Percentiles rank a stretch among this genome's conserved stretches.
phyloP scores from a whole-genome alignment of 805 yeast species.

The Sugiyamaella lignohabitans region DNA sequence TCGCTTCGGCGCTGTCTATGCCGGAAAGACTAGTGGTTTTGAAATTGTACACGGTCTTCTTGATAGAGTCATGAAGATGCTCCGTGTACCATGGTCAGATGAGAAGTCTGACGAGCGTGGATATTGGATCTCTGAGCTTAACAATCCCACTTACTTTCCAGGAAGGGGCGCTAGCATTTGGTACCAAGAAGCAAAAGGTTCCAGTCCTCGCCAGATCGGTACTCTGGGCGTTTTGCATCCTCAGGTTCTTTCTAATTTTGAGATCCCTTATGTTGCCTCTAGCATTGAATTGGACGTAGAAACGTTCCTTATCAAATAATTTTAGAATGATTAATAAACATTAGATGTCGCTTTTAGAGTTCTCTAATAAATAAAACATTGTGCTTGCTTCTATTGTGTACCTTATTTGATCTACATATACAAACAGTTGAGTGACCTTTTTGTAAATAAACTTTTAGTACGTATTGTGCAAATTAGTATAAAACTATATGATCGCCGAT shows the following conservation, averaged over 20 bases:
- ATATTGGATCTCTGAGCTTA: conserved; percentile 35
- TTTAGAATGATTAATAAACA: no score
- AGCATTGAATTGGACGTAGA: conserved; percentile 86
- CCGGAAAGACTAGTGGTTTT: conserved; percentile 93
- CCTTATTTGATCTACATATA: no score
- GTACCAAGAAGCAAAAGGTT: conserved; percentile 53
- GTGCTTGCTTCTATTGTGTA: no score
- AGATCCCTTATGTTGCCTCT: conserved; percentile 88
- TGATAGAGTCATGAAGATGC: conserved; percentile 92
- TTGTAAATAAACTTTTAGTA: no score
- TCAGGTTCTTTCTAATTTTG: conserved; percentile 77
- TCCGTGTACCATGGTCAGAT: conserved; percentile 74
- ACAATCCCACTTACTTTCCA: conserved; percentile 64
- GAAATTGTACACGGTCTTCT: conserved; percentile 91
- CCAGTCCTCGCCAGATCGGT: conserved; percentile 46
- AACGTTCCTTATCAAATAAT: conserved; percentile 48
- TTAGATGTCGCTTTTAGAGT: no score
- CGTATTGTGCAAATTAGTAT: no score
- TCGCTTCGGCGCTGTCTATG: conserved; percentile 89
- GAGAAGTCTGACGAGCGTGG: conserved; percentile 58
- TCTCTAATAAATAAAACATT: no score
- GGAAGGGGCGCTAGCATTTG: conserved; percentile 92
- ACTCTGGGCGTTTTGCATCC: conserved; percentile 94
- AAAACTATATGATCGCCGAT: no score
- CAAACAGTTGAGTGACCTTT: no score